Evolutionary conservation across 495 filamentous ascomycete species (phyloP).

Genomic region (Xylaria grammica): DNA sequence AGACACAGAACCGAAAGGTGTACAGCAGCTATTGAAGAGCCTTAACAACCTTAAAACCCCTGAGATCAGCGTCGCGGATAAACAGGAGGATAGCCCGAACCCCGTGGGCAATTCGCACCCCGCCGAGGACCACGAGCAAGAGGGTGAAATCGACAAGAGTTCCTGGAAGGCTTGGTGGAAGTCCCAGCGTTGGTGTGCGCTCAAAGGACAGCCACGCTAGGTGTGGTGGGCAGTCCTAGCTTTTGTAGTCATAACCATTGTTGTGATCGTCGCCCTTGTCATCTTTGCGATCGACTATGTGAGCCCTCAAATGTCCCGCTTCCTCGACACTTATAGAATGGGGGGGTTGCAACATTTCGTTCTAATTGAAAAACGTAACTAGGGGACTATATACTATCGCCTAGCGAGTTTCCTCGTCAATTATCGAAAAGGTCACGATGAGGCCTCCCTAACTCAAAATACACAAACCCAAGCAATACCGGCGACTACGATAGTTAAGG

Average conservation of each 20-base stretch:
- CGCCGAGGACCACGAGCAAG: background rate
- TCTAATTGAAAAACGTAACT: background rate
- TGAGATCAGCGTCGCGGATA: background rate
- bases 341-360: background rate
- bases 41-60: no score
- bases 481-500: no score
- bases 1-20: background rate
- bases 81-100: background rate
- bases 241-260: background rate
- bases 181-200: background rate
- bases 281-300: conserved; percentile 17
- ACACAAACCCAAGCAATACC: background rate
- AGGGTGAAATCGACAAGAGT: background rate
- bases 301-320: background rate
- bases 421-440: background rate
- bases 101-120: background rate
- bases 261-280: background rate
- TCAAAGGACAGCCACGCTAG: conserved; percentile 18
- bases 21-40: background rate
- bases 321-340: background rate
- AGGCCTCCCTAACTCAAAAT: background rate
- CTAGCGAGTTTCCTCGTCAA: background rate
- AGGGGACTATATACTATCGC: background rate
- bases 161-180: conserved; percentile 2
- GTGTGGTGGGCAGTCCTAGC: conserved; percentile 12